These are phyloP conservation scores for Coemansia sp. DNA, from an alignment of 371 early-diverging fungal species.

Conservation along the genomic window DNA sequence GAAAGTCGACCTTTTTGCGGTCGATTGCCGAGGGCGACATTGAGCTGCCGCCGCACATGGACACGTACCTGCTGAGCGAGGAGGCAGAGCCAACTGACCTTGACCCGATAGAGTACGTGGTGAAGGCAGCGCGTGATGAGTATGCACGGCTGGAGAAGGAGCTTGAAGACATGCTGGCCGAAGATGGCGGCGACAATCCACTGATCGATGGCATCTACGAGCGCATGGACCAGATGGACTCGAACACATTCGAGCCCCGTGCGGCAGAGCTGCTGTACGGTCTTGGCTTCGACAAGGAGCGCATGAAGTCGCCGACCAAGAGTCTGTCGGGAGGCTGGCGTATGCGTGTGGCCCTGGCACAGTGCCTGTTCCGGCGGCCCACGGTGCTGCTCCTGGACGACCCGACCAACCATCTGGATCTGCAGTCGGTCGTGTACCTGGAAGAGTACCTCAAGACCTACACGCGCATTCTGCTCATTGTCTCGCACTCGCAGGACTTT, in stretches of 20 bases:
- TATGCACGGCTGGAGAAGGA: slow-evolving; percentile 84
- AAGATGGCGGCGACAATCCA: slow-evolving; percentile 83
- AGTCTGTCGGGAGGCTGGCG: slow-evolving; percentile 99
- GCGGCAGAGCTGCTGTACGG: slow-evolving; percentile 90
- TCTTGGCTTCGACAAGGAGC: slow-evolving; percentile 88
- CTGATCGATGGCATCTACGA: slow-evolving; percentile 92
- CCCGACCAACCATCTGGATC: slow-evolving; percentile 91
- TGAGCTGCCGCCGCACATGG: slow-evolving; percentile 95
- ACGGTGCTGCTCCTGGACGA: slow-evolving; percentile 97
- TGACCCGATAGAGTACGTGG: slow-evolving; percentile 89
- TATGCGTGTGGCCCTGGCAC: slow-evolving; percentile 97
- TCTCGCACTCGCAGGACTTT: slow-evolving; percentile 99
- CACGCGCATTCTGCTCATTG: slow-evolving; percentile 90
- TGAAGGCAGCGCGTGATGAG: slow-evolving; percentile 86
- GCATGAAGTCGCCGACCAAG: slow-evolving; percentile 85
- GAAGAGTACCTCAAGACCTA: slow-evolving; percentile 95
- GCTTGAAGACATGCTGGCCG: slow-evolving; percentile 85
- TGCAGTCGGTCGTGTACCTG: slow-evolving; percentile 97
- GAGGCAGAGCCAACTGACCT: slow-evolving; percentile 92
- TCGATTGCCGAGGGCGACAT: slow-evolving; percentile 93
- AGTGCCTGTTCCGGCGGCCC: slow-evolving; percentile 94
- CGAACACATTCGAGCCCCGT: slow-evolving; percentile 91
- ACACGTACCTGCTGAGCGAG: slow-evolving; percentile 93
- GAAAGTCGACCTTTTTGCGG: slow-evolving; percentile 97
- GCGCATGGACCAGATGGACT: slow-evolving; percentile 90